phyloP scores from a whole-genome alignment of 495 filamentous ascomycete genomes.

The Penicillium simplicissimum region DNA sequence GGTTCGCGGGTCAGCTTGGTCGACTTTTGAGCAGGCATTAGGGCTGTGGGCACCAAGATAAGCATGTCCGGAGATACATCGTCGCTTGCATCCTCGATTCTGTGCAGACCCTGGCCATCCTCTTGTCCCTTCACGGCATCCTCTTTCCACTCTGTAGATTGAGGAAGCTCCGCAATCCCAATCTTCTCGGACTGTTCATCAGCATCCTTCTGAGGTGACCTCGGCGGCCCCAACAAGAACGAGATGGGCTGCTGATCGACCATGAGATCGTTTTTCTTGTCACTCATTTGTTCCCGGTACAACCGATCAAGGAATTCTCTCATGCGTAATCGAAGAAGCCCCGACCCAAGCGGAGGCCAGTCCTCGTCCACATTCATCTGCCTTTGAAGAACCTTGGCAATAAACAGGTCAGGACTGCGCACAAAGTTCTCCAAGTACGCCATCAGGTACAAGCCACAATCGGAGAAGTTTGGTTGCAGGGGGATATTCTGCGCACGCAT shows the following conservation, averaged over 20 bases:
- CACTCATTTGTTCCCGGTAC: constrained; percentile 44
- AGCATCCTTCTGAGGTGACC: neutral
- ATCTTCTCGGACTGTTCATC: neutral
- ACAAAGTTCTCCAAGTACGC: constrained; percentile 83
- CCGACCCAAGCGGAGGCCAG: constrained; percentile 56
- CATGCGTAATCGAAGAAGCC: constrained; percentile 52
- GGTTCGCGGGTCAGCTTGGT: neutral
- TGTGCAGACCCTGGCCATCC: neutral
- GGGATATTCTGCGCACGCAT: constrained; percentile 73
- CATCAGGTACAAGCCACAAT: constrained; percentile 86
- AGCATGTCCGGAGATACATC: constrained; percentile 6
- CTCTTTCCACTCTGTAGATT: neutral
- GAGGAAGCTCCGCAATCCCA: neutral
- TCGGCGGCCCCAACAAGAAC: constrained; percentile 34
- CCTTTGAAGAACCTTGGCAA: constrained; percentile 51
- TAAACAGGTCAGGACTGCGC: constrained; percentile 63
- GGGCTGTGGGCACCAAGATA: constrained; percentile 8
- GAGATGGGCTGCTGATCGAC: constrained; percentile 37
- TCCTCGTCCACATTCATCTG: constrained; percentile 49
- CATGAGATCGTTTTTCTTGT: constrained; percentile 25
- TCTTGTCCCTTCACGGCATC: neutral
- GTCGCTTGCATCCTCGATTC: neutral
- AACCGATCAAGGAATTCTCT: constrained; percentile 53
- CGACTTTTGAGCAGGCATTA: neutral
- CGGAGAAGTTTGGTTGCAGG: constrained; percentile 77